Conservation (phyloP, 2,329 filamentous ascomycete species). For the Trichoderma semiorbis region DNA sequence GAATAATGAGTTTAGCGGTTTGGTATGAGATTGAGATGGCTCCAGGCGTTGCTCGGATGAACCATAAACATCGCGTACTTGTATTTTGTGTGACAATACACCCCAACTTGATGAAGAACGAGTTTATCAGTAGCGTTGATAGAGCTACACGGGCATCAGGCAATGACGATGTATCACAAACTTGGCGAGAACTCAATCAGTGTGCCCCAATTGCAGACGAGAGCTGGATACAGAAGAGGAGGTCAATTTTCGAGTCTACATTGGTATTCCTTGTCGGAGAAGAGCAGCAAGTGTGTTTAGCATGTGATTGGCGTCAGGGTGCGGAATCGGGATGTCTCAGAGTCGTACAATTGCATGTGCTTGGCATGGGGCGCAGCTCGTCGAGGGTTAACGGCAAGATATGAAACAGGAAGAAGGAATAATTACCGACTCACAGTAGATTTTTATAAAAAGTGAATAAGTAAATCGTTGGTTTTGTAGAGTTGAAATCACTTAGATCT, state of each 20-base stretch:
- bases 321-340: not conserved
- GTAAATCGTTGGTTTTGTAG: not conserved
- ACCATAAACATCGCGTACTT: not conserved
- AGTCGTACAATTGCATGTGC: not conserved
- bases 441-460: not conserved
- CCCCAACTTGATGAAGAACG: not conserved
- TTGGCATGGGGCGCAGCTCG: not conserved
- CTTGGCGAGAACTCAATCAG: not conserved
- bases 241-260: not conserved
- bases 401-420: not conserved
- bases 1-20: slow-evolving; percentile 21
- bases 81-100: not conserved
- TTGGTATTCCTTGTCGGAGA: not conserved
- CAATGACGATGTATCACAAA: not conserved
- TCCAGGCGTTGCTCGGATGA: not conserved
- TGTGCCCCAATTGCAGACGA: not conserved
- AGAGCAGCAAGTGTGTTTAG: not conserved
- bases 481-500: not conserved
- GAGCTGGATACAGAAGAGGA: not conserved
- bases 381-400: not conserved
- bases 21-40: not conserved
- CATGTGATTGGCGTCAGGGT: slow-evolving; percentile 5
- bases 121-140: not conserved
- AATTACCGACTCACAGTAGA: too few species aligned
- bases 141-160: not conserved